Evolutionary conservation across 2,329 filamentous ascomycete genomes (phyloP), one percentile per base, ranked within the genome.

Genomic region (Talaromyces sp.): DNA sequence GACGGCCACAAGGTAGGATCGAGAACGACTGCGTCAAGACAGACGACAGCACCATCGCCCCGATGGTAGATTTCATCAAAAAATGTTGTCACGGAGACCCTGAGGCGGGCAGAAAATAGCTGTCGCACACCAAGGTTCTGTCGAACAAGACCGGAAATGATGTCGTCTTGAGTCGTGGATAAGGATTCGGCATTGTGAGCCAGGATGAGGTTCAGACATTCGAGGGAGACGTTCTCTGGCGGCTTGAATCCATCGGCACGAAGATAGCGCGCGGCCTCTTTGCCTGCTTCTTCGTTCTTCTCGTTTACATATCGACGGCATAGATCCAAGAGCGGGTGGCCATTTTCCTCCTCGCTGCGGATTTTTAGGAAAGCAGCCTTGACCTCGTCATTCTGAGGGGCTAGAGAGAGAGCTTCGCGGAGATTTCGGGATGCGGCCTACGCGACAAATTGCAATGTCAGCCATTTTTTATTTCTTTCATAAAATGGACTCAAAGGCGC

Each of bases 1-100:
- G 73, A 74, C 19, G 73, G 72, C 80, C 80, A 82, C 5, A 80
- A 72, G 6, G 71, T 71, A n/a, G 72, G 71, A 62, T 80, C 78
- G 57, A 81, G 66, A 5, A 80, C 77, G 25, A 81, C 75, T 2
- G 74, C 77, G 61, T 80, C 76, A 59, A 82, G 69, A 59, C 77
- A 80, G 22, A 79, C 78, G 2, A 78, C 78, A 7, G 78, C 73
- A 6, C 75, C 75, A 66, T 81, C 79, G 13, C 80, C 80, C 57
- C 80, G 72, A 55, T 78, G 75, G 63, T 80, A 82, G 52, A 82
- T 74, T 51, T 80, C 75, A 55, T 81, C 78, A 55, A 82, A 82
- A 62, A 80, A 78, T 11, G 76, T 73, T 2, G 78, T 81, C 36
- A 79, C 77, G 2, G 77, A 80, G 11, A 70, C 63, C 59, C 78